Base-by-base conservation (phyloP, 2,329 filamentous ascomycete species). In the Venturia nashicola region DNA sequence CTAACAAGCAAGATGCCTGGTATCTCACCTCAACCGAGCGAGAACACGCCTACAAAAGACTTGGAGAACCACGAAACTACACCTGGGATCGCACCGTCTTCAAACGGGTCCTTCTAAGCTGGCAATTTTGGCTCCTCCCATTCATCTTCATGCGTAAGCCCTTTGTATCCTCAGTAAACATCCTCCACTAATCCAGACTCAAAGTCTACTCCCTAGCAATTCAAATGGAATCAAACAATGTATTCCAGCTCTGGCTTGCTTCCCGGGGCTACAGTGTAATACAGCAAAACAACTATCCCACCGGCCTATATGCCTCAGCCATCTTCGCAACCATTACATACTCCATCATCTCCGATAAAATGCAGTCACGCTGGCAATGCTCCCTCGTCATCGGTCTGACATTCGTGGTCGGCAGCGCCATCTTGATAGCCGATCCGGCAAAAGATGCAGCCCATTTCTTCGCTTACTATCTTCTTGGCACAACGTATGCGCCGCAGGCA, bases 221-320 rank as follows among this genome's bases (percentile, higher is more conserved):
- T 0, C 77, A 78, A 66, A 73, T 73, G 60, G 70, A 78, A 0
- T 67, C 69, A 16, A 79, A 79, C 70, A 79, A 79, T 46, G 76
- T 79, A 5, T 77, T 79, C 70, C 73, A 72, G 32, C 69, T 78
- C 20, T 79, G 77, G 77, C 76, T 79, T 74, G 73, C 73, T 2
- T 77, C 76, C 0, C 72, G 75, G 3, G 77, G 77, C 3, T 79
- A 79, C 65, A 75, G 70, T 3, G 70, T 74, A 2, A 70, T 78
- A 9, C 74, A 79, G 66, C 75, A 79, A 64, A 79, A 79, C 67
- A 78, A 76, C 65, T 79, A 78, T 60, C 77, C 77, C 0, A 78
- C 77, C 0, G 75, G 68, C 0, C 71, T 76, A 18, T 77, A 78
- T 64, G 77, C 73, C 0, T 73, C 73, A 0, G 77, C 75, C 14